These are phyloP conservation scores for Diaporthe citri DNA, from an alignment of 2,329 filamentous ascomycete species.

Conservation along the genomic window DNA sequence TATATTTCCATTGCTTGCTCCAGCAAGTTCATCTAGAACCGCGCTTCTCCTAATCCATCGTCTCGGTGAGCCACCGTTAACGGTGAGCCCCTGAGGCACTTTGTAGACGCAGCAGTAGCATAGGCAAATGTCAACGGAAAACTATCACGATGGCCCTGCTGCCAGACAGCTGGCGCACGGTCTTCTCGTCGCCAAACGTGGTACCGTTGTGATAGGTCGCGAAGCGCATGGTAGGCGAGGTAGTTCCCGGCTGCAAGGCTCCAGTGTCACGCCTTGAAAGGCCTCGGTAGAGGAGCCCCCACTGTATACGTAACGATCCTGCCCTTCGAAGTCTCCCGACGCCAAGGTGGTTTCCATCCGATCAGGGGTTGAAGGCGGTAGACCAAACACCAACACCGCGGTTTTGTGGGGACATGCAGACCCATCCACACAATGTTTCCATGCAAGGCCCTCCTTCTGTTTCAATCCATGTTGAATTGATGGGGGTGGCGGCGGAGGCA, in stretches of 20 bases:
- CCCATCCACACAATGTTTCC: constrained; percentile 21
- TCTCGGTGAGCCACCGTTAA: constrained; percentile 6
- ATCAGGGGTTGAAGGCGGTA: constrained; percentile 6
- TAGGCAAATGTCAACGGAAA: too few relatives aligned
- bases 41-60: not conserved
- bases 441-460: constrained; percentile 14
- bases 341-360: constrained; percentile 16
- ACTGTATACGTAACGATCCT: constrained; percentile 25
- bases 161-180: not conserved
- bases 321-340: not conserved
- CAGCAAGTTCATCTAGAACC: constrained; percentile 3
- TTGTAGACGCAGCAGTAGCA: not conserved
- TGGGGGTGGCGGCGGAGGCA: not conserved
- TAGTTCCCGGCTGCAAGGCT: not conserved
- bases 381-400: constrained; percentile 12
- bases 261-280: constrained; percentile 9
- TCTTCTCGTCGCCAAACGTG: not conserved
- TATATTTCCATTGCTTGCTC: constrained; percentile 29
- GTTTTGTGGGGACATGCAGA: constrained; percentile 19
- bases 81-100: constrained; percentile 5
- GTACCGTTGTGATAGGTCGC: not conserved
- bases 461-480: constrained; percentile 21
- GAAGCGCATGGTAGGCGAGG: not conserved
- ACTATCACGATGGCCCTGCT: not conserved
- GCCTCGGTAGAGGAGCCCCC: not conserved